Evolutionary conservation across 139 green algal genomes (phyloP), one percentile per base, ranked within the genome.

Genomic region (Chlamydomonas applanata): DNA sequence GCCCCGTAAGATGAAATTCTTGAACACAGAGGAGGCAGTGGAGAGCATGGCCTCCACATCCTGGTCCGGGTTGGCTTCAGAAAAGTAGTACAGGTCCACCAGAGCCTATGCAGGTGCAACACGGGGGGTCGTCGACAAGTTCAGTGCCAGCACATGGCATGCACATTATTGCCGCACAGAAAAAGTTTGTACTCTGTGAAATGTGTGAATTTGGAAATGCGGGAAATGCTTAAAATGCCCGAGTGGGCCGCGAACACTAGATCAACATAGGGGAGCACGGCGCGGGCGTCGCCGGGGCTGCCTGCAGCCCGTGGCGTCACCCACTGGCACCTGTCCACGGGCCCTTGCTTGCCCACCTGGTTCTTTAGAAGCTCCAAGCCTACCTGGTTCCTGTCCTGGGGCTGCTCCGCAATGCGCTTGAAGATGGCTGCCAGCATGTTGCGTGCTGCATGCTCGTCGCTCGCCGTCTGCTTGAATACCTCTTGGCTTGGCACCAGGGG

Each of bases 361-460:
- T n/a, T n/a, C n/a, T n/a, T n/a, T n/a, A n/a, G n/a, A n/a, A 19
- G 40, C 40, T 49, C 11, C 40, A 19, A 11, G 40, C 71, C 1
- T 29, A 83, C 81, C 68, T 84, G 69, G 19, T 85, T n/a, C 25
- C 67, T 34, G n/a, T 82, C 86, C 14, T 72, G 78, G 7, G 61
- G 54, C 78, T 94, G 90, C 44, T 94, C 87, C 64, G 87, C 87
- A 52, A 94, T 92, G 75, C 89, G 87, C 72, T 91, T 90, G 80
- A 94, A 94, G 64, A 94, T 90, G 63, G 71, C 46, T 27, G 85
- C 83, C 68, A 94, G 79, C 63, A 82, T 74, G 46, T 76, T 74
- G 36, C 87, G 82, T 0, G 87, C 75, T 33, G 83, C 73, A 32
- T 61, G 24, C 9, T 79, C 76, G 29, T 86, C 75, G 0, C 44